Base-by-base conservation (phyloP, 23 red algal genomes). In the Gracilaria domingensis region DNA sequence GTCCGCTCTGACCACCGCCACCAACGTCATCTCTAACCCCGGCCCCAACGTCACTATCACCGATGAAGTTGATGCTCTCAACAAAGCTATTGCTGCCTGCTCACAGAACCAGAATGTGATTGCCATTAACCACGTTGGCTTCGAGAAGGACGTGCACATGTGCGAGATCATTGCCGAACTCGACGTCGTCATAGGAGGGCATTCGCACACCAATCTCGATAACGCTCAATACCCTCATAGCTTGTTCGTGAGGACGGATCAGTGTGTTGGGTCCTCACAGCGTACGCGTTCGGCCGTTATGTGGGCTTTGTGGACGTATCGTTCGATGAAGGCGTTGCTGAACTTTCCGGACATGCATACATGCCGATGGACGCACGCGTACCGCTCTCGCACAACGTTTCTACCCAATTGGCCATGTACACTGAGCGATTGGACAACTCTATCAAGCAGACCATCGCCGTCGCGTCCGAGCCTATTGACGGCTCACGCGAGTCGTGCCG, bases 151-250 rank as follows among this genome's bases (percentile, higher is more conserved):
- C 69, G 16, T 88, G 0, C 17, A 78, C 16, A n/a, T 65, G 23
- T 88, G 85, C 34, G 38, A 77, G 11, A 42, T 28, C 12, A 66
- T 88, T 12, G 23, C 44, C 14, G 69, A 76, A 38, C 36, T 88
- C 51, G 85, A 88, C 55, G 39, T 88, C 36, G 57, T 88, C 21
- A 88, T 88, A 30, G 85, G 85, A 3, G 85, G 85, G 8, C 85
- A 88, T 58, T 60, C 69, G 23, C 85, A 88, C 57, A 88, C 85
- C 25, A 69, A 88, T 37, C 42, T 88, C 21, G 39, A 64, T 37
- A 33, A 88, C 13, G 85, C 61, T 18, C 37, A 33, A 23, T 88
- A 88, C 51, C 85, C 85, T 23, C 25, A 39, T 54, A 75, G 47
- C 53, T 88, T 17, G 32, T 36, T 37, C 85, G 85, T 42, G 85